Base-by-base conservation (phyloP, 202 grass and related monocot genomes). In the Elaeis oleifera region DNA sequence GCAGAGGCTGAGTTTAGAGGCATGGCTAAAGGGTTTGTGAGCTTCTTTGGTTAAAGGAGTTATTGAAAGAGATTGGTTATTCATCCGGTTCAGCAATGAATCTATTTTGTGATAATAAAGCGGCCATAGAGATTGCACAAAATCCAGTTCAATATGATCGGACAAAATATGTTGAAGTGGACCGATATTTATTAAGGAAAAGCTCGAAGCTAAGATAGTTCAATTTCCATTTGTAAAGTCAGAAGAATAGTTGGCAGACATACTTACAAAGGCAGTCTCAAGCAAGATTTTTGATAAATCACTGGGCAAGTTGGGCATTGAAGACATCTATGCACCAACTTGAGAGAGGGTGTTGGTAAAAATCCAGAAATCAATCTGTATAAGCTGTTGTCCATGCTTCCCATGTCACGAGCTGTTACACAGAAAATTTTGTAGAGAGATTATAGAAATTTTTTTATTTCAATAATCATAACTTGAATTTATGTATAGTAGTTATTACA, bases 111-210 rank as follows among this genome's bases (percentile, higher is more conserved):
- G 63, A 66, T 7, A 69, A 57, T 17, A 69, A 57, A 25, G 57
- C 24, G 8, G 16, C 70, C 3, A 72, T 53, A 54, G 17, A 73
- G 8, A 73, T 73, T 48, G 20, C 20, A 20, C 20, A 20, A 20
- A 20, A 20, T 20, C 20, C 20, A 20, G 20, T 20, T 20, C 20
- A 73, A 22, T 24, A 63, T 53, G 70, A 73, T 39, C 22, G 24
- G 2, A 73, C 49, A 0, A 73, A 73, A 21, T 49, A 73, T 22
- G 60, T 63, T 21, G 58, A 73, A 23, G 58, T 73, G 3, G 58
- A 73, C 16, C 31, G 70, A 16, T 17, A 62, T 31, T 54, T 21
- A 73, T 73, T 5, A 73, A 73, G 29, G 44, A 62, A 16, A 72
- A 72, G 5, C 19, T 72, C 11, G 69, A 72, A 3, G 49, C 18